Evolutionary conservation across 2,329 filamentous ascomycete genomes (phyloP), one percentile per base, ranked within the genome.

Genomic region (Diplodia corticola): DNA sequence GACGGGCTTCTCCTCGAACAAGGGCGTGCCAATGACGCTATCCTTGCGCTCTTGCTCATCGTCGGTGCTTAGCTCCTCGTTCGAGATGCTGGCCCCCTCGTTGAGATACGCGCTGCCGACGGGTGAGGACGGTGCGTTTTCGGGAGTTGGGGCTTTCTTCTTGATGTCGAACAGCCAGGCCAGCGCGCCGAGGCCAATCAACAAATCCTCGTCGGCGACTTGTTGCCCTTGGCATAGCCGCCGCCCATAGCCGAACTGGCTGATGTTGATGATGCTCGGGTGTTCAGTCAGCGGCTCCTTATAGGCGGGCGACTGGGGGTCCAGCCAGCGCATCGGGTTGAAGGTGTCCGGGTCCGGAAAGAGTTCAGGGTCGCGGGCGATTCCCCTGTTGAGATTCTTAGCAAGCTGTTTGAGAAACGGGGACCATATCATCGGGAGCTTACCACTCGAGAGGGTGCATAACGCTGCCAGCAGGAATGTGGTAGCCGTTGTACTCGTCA

Each of bases 401-500:
- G 63, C 46, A 1, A 7, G 7, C 10, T 22, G 12, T 40, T n/a
- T 30, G 7, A 65, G 48, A 5, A 7, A 40, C 6, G 13, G 4
- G 3, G 33, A 50, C 10, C 7, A 9, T 13, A 6, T 22, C 30
- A 24, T n/a, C 4, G 20, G 46, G 46, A 40, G 69, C 75, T 74
- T 69, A 79, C 79, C 79, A 81, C 69, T 81, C 78, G 28, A 80
- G 74, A 5, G 79, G 76, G 67, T 81, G 79, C 63, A 81, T 76
- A 5, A 77, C 77, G 60, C 79, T 80, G 2, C 85, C 86, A n/a
- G 81, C 82, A 10, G 85, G 85, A 59, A 88, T 86, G 67, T 82
- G 80, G 74, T 85, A 84, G 37, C 81, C 85, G 22, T 83, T 77
- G 70, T 88, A 88, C 12, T 82, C 76, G 65, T 88, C 86, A 57